Conservation (phyloP, 2,329 filamentous ascomycete genomes). For the Apiospora saccharicola region DNA sequence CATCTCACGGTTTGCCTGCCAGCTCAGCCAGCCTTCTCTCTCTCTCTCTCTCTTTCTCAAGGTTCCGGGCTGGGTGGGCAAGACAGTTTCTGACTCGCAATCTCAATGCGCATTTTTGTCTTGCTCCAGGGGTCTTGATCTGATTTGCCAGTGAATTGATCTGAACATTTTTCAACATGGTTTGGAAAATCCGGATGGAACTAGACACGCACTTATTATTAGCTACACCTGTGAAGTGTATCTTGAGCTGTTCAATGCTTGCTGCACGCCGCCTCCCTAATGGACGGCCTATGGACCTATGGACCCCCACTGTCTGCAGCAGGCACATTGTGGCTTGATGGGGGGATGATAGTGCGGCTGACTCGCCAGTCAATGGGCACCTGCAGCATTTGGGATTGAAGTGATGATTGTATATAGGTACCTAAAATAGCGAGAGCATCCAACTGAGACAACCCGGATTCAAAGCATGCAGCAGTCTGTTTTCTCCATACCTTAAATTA, state of each 20-base stretch:
- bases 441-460: background rate
- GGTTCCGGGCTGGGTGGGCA: background rate
- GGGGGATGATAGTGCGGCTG: background rate
- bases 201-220: constrained; percentile 3
- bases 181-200: background rate
- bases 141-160: background rate
- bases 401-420: background rate
- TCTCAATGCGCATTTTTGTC: background rate
- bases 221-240: background rate
- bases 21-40: background rate
- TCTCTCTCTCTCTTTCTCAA: background rate
- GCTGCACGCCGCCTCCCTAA: background rate
- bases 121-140: background rate
- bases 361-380: background rate
- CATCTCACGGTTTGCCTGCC: background rate
- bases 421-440: background rate
- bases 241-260: background rate
- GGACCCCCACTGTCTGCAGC: background rate
- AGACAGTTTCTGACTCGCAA: constrained; percentile 11
- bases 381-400: background rate
- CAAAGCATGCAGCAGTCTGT: background rate
- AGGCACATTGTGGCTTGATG: constrained; percentile 4
- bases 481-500: background rate
- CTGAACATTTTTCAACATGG: background rate
- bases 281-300: no score